These are phyloP conservation scores for Xylaria cubensis DNA, from an alignment of 495 filamentous ascomycete species.

Conservation along the genomic window DNA sequence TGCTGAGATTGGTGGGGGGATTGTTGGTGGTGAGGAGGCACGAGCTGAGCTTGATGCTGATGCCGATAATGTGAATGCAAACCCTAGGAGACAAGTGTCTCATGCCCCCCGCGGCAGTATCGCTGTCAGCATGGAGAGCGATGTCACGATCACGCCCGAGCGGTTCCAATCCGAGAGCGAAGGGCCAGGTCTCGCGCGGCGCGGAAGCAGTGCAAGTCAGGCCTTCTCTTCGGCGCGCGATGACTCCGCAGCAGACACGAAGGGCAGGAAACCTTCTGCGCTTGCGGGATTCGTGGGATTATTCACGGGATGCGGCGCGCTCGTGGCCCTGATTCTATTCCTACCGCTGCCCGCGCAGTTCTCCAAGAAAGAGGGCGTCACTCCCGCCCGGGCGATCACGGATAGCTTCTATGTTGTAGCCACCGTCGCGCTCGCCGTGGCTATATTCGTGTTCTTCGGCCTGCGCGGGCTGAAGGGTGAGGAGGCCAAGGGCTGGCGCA, in stretches of 20 bases:
- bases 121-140: conserved; percentile 64
- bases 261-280: conserved; percentile 56
- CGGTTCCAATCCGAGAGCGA: conserved; percentile 35
- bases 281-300: conserved; percentile 90
- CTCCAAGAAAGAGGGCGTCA: conserved; percentile 66
- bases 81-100: neutral
- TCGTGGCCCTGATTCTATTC: conserved; percentile 81
- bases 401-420: conserved; percentile 88
- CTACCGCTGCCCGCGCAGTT: conserved; percentile 86
- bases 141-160: conserved; percentile 68
- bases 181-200: neutral
- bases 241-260: conserved; percentile 31
- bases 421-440: conserved; percentile 70
- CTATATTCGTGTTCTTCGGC: conserved; percentile 78
- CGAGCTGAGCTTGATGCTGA: neutral
- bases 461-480: conserved; percentile 80
- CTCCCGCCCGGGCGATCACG: conserved; percentile 70
- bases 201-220: conserved; percentile 24
- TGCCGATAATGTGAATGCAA: neutral
- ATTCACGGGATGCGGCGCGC: conserved; percentile 89
- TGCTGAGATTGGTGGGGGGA: neutral
- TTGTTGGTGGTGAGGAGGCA: conserved; percentile 21
- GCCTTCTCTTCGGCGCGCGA: conserved; percentile 27
- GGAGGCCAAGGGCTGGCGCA: conserved; percentile 71
- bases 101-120: conserved; percentile 45